Evolutionary conservation across 768 basidiomycete species (phyloP).

Genomic region (Artomyces pyxidatus): DNA sequence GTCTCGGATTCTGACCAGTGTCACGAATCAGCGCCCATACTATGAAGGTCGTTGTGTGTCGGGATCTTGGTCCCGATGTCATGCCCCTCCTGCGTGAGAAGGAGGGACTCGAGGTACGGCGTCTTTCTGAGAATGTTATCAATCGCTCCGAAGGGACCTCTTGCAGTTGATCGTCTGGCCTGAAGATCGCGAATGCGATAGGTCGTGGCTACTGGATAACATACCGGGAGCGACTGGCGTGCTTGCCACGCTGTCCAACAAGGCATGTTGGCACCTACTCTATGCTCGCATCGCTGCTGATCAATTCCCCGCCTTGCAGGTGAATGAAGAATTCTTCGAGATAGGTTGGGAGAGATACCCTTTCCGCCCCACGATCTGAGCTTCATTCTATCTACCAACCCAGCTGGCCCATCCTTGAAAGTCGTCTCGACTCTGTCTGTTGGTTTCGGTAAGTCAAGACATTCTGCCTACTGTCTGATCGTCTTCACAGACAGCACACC

Average conservation of each 20-base stretch:
- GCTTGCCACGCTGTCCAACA: conserved; percentile 59
- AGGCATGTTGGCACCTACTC: conserved; percentile 32
- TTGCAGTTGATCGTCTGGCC: conserved; percentile 40
- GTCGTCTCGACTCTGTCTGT: conserved; percentile 94
- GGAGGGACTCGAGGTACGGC: conserved; percentile 44
- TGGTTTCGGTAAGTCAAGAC: conserved; percentile 55
- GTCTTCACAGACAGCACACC: not conserved
- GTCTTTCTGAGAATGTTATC: not conserved
- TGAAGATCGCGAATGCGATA: conserved; percentile 47
- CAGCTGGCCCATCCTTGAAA: conserved; percentile 67
- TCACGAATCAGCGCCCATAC: too few species aligned
- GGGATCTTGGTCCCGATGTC: conserved; percentile 53
- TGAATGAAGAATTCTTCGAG: conserved; percentile 66
- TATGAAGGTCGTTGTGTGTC: conserved; percentile 53
- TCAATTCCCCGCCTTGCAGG: conserved; percentile 31
- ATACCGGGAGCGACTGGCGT: conserved; percentile 53
- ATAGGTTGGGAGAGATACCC: conserved; percentile 28
- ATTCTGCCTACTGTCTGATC: not conserved
- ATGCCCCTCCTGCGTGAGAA: conserved; percentile 48
- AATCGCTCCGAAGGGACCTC: not conserved
- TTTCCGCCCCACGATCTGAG: not conserved
- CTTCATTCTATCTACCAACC: not conserved
- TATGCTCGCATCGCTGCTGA: conserved; percentile 9
- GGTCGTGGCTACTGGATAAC: conserved; percentile 70
- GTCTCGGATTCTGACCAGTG: too few species aligned